phyloP scores from a whole-genome alignment of 129 eudicot species.

The Tagetes erecta region DNA sequence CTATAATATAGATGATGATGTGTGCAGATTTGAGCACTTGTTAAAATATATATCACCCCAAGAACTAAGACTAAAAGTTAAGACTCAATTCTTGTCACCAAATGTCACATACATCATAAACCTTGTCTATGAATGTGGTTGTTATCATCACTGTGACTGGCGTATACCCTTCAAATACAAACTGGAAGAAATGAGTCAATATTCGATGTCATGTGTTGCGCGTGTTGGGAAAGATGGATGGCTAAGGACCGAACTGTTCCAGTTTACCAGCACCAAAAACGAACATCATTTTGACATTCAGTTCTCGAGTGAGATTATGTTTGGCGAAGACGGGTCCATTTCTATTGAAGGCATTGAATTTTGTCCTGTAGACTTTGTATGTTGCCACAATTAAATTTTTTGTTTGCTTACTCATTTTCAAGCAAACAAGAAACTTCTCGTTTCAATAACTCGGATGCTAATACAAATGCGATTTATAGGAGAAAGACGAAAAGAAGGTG shows the following conservation, averaged over 20 bases:
- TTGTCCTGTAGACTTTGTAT: slow-evolving; percentile 14
- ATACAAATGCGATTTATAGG: too few relatives aligned
- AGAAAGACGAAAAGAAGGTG: too few relatives aligned
- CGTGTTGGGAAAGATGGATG: not conserved
- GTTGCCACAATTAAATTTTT: not conserved
- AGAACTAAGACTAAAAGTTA: not conserved
- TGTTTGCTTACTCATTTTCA: too few relatives aligned
- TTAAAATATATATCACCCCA: not conserved
- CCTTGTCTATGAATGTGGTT: not conserved
- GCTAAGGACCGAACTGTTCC: slow-evolving; percentile 8
- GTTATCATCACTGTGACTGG: not conserved
- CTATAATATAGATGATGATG: not conserved
- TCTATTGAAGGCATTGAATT: slow-evolving; percentile 2
- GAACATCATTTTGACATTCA: slow-evolving; percentile 7
- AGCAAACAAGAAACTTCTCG: too few relatives aligned
- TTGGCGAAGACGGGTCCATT: not conserved
- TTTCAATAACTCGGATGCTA: too few relatives aligned
- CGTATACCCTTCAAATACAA: slow-evolving; percentile 2
- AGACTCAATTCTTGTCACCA: slow-evolving; percentile 7
- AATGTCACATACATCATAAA: slow-evolving; percentile 11
- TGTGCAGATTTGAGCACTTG: not conserved
- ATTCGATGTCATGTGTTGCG: not conserved
- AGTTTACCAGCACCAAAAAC: slow-evolving; percentile 1
- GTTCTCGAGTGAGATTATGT: not conserved
- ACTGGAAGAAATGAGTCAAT: not conserved